Evolutionary conservation across 2,329 filamentous ascomycete species (phyloP).

Genomic region (Passalora sequoiae): DNA sequence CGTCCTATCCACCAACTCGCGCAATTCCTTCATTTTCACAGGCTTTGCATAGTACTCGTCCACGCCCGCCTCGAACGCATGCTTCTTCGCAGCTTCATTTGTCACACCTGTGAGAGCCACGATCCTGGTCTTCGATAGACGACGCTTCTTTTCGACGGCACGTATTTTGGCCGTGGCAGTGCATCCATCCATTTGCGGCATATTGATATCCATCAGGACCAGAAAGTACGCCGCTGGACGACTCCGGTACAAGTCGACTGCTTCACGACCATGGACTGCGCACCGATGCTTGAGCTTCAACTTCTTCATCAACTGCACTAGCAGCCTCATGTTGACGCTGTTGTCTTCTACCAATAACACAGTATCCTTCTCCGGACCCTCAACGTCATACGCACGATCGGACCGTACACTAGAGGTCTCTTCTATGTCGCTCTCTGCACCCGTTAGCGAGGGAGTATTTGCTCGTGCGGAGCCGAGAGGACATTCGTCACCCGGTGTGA

Average conservation of each 20-base stretch:
- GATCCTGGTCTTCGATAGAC: constrained; percentile 12
- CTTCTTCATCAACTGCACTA: constrained; percentile 22
- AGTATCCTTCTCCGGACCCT: not conserved
- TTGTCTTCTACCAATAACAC: constrained; percentile 28
- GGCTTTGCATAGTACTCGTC: constrained; percentile 28
- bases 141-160: constrained; percentile 14
- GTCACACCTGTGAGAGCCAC: constrained; percentile 27
- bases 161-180: constrained; percentile 21
- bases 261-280: constrained; percentile 16
- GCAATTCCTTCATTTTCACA: constrained; percentile 17
- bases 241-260: constrained; percentile 12
- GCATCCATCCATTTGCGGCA: constrained; percentile 23
- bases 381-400: not conserved
- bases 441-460: too few relatives aligned
- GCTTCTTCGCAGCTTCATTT: constrained; percentile 16
- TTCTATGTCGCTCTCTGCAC: not conserved
- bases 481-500: too few relatives aligned
- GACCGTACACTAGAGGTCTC: not conserved
- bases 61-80: constrained; percentile 23
- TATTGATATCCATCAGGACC: constrained; percentile 37
- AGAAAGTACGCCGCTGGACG: constrained; percentile 7
- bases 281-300: constrained; percentile 11
- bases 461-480: too few relatives aligned
- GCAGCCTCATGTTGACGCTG: constrained; percentile 20
- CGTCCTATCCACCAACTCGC: constrained; percentile 3